Base-by-base conservation (phyloP, 306 rosid genomes). In the Potentilla sterilis region DNA sequence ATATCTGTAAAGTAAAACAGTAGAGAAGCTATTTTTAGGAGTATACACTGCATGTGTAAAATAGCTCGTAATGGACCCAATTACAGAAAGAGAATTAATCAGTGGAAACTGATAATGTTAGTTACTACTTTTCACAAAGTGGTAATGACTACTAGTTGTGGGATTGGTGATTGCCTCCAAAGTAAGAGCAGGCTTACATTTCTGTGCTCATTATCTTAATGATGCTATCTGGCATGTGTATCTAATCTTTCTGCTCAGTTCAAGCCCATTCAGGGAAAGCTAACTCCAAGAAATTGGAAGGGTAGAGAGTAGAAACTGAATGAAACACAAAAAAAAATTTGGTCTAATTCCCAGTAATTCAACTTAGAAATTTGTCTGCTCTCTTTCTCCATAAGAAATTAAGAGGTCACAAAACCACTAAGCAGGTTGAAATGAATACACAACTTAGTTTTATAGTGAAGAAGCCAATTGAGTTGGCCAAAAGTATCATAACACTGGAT, bases 41-140 rank as follows among this genome's bases (percentile, higher is more conserved):
- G 74, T 7, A 73, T 42, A 74, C 63, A 73, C 28, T 22, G 75
- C 79, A 74, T 67, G 79, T 76, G 83, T 24, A 47, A 8, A 24
- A 37, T 24, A 24, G 47, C 46, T 32, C 48, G 9, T 16, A 22
- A 63, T 18, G 72, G 24, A 54, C 68, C 42, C 73, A 69, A 37
- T 43, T 46, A 24, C 44, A 44, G 7, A 78, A 9, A 70, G 32
- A n/a, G 21, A 58, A 64, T 41, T 34, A 15, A 61, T 32, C 52
- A 32, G 16, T 54, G 73, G 77, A 73, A 66, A 16, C 51, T 38
- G 16, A 79, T 74, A 75, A 79, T 79, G 58, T 52, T 52, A 12
- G n/a, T 3, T 5, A 58, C 71, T 47, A 28, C 40, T 79, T 65
- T 55, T 16, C 66, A 67, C 46, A 51, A 67, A 37, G 22, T 57